Evolutionary conservation across 495 filamentous ascomycete genomes (phyloP).

Genomic region (Parathielavia hyrcaniae): DNA sequence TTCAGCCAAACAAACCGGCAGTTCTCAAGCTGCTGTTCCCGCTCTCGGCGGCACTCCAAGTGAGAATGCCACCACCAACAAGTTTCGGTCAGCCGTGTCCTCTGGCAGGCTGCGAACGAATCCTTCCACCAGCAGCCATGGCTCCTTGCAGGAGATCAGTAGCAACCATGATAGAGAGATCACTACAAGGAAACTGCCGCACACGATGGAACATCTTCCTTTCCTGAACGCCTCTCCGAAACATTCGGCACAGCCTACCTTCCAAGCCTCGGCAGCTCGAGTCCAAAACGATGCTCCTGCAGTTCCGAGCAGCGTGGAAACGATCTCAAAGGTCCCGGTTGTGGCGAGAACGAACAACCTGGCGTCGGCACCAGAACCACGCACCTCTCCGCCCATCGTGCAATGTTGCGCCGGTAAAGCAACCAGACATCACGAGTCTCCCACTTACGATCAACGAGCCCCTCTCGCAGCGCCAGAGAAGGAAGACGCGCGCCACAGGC

Average conservation of each 20-base stretch:
- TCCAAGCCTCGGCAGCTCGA: not conserved
- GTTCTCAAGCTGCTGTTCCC: not conserved
- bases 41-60: not conserved
- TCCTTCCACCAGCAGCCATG: not conserved
- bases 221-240: conserved; percentile 1
- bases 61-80: not conserved
- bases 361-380: not conserved
- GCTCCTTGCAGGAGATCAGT: not conserved
- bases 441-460: not conserved
- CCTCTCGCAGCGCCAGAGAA: not conserved
- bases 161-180: not conserved
- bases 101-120: not conserved
- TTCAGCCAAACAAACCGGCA: not conserved
- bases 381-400: not conserved
- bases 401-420: not conserved
- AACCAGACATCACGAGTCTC: not conserved
- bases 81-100: not conserved
- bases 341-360: not conserved
- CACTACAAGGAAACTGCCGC: not conserved
- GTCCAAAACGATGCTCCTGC: too few relatives aligned
- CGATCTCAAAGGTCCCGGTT: not conserved
- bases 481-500: not conserved
- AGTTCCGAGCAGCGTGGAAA: not conserved
- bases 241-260: not conserved
- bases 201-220: not conserved